Percentiles rank a stretch among this genome's conserved stretches.
These are phyloP conservation scores for Laetiporus sulphureus DNA, from an alignment of 1,284 basidiomycete genomes.

Conservation along the genomic window DNA sequence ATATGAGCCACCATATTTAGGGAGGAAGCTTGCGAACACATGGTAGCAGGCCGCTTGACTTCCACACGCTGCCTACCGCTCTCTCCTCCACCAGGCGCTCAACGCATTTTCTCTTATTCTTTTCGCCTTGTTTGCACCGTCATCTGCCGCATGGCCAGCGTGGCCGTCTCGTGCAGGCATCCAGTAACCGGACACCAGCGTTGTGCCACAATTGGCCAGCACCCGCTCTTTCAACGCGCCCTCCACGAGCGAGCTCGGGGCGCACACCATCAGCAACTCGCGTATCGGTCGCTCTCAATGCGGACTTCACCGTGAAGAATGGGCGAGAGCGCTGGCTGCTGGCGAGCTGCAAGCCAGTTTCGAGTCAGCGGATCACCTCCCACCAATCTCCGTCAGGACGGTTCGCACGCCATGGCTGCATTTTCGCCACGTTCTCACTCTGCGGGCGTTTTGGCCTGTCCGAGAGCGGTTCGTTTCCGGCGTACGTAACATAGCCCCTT, in stretches of 20 bases:
- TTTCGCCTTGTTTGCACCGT: conserved; percentile 1
- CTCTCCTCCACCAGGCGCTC: conserved; percentile 5
- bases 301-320: too few species aligned
- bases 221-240: too few species aligned
- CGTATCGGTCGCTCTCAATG: neutral
- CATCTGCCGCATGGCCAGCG: neutral
- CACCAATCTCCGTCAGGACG: conserved; percentile 10
- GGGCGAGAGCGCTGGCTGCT: too few species aligned
- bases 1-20: conserved; percentile 29
- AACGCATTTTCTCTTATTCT: conserved; percentile 6
- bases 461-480: conserved; percentile 2
- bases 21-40: conserved; percentile 26
- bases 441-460: conserved; percentile 6
- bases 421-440: conserved; percentile 11
- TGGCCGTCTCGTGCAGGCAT: neutral
- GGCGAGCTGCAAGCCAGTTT: too few species aligned
- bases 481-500: conserved; percentile 8
- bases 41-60: conserved; percentile 24
- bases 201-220: too few species aligned
- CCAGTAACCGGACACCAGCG: too few species aligned
- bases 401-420: conserved; percentile 11
- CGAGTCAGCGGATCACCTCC: conserved; percentile 11
- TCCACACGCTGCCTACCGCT: conserved; percentile 9
- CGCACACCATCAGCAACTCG: neutral
- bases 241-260: too few species aligned